phyloP scores from a whole-genome alignment of 1,139 yeast species.

The Yamadazyma diddensiae region DNA sequence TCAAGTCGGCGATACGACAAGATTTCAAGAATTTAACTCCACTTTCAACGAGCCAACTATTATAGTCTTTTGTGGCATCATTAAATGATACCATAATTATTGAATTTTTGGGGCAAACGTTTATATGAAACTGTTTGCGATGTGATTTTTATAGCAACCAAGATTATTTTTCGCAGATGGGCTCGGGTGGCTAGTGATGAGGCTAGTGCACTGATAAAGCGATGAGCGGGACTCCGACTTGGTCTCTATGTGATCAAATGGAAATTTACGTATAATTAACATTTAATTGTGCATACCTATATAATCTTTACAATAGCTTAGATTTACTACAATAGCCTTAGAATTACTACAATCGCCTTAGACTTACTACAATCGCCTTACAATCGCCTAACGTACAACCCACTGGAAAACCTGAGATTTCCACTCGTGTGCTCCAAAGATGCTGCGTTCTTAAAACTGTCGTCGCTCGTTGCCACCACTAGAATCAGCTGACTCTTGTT shows the following conservation, averaged over 20 bases:
- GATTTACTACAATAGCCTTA: too few relatives aligned
- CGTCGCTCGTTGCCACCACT: constrained; percentile 66
- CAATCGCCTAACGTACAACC: constrained; percentile 10
- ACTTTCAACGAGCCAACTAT: constrained; percentile 49
- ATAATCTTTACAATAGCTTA: too few relatives aligned
- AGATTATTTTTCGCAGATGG: background rate
- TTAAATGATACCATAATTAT: constrained; percentile 4
- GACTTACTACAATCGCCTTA: too few relatives aligned
- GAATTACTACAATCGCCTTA: too few relatives aligned
- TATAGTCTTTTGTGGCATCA: constrained; percentile 39
- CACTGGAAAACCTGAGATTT: constrained; percentile 13
- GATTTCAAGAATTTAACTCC: constrained; percentile 54
- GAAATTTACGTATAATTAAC: too few relatives aligned
- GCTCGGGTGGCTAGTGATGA: background rate
- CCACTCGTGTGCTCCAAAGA: constrained; percentile 11
- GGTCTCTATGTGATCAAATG: too few relatives aligned
- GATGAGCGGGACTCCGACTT: too few relatives aligned
- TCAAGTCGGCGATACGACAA: constrained; percentile 56
- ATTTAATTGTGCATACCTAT: too few relatives aligned
- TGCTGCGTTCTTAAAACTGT: constrained; percentile 39
- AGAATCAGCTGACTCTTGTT: constrained; percentile 29
- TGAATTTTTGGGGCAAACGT: background rate
- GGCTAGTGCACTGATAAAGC: background rate
- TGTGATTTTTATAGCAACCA: background rate
- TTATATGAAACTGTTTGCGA: too few relatives aligned